phyloP scores from a whole-genome alignment of 1,139 yeast species.

The Blastobotrys arbuscula region DNA sequence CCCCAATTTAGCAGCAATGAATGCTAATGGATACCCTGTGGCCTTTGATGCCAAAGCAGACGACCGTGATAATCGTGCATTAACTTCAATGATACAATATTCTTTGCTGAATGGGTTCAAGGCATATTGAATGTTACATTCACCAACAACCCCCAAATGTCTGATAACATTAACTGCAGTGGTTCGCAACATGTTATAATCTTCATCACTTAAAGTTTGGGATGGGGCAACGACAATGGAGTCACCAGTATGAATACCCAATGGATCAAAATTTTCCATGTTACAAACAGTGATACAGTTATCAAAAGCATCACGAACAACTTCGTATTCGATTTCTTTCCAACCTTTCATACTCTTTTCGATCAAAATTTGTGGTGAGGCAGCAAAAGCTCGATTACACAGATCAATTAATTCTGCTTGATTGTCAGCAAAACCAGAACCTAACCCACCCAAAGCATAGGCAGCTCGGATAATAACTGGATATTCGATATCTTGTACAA shows the following conservation, averaged over 20 bases:
- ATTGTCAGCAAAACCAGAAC: constrained; percentile 96
- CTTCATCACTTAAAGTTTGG: constrained; percentile 94
- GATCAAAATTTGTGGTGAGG: constrained; percentile 92
- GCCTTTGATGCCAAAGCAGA: constrained; percentile 99
- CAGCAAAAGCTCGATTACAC: constrained; percentile 89
- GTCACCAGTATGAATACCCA: constrained; percentile 99
- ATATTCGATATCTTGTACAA: constrained; percentile 83
- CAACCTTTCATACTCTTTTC: constrained; percentile 98
- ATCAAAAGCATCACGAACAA: constrained; percentile 94
- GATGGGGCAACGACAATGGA: constrained; percentile 99
- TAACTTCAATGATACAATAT: constrained; percentile 95
- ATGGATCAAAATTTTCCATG: constrained; percentile 98
- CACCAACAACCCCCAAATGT: constrained; percentile 98
- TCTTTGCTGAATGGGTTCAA: constrained; percentile 91
- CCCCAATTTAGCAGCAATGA: constrained; percentile 96
- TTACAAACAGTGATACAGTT: constrained; percentile 99
- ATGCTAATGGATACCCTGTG: constrained; percentile 97
- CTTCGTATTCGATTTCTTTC: constrained; percentile 99
- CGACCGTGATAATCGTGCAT: constrained; percentile 95
- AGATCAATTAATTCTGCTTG: constrained; percentile 75
- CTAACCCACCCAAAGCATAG: constrained; percentile 94
- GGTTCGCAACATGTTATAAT: constrained; percentile 95
- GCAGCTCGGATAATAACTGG: constrained; percentile 99
- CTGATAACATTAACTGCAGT: constrained; percentile 97
- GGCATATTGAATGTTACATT: constrained; percentile 97